Evolutionary conservation across 2,329 filamentous ascomycete genomes (phyloP), one percentile per base, ranked within the genome.

Genomic region (Ophiocordyceps camponoti-saundersi): DNA sequence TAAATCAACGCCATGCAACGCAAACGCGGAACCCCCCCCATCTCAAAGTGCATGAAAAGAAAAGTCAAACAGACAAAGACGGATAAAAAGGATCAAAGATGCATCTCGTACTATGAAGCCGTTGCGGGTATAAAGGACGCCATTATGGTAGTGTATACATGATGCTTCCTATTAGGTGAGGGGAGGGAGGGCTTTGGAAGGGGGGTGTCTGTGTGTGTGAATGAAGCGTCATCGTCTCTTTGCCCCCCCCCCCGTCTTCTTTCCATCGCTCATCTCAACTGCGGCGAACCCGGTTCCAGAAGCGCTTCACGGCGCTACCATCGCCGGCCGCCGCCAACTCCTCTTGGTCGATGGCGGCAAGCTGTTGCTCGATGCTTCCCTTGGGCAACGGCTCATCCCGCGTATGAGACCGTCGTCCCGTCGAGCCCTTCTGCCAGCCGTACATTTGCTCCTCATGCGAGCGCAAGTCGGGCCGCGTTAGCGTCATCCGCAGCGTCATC

Each of bases 401-500:
- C 2, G 55, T 51, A 32, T 54, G 54, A 2, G 75, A 72, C 50
- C 52, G 78, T 69, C 52, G 71, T 62, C 52, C 66, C 50, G 45
- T 53, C 39, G 53, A 48, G 41, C 49, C 53, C 49, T 61, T 56
- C 56, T 82, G 76, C 78, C 80, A 85, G 41, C 79, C 79, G 55
- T 88, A 85, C 16, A 85, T 71, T 50, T 80, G 72, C 12, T 82
- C 77, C 51, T 90, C 83, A 51, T 80, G 72, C 5, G 81, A 80
- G 41, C 88, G 80, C 44, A 96, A 72, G 59, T 96, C 90, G 0
- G 88, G 85, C 44, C 89, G 73, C 3, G 92, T 96, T 47, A 96
- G 73, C 0, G 90, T 96, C 88, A 96, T 94, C 44, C 89, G 85
- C 44, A 96, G 66, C 3, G 92, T 96, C 89, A 95, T 95, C 62